Base-by-base conservation (phyloP, 805 yeast species). In the Nakazawaea anatomiae region DNA sequence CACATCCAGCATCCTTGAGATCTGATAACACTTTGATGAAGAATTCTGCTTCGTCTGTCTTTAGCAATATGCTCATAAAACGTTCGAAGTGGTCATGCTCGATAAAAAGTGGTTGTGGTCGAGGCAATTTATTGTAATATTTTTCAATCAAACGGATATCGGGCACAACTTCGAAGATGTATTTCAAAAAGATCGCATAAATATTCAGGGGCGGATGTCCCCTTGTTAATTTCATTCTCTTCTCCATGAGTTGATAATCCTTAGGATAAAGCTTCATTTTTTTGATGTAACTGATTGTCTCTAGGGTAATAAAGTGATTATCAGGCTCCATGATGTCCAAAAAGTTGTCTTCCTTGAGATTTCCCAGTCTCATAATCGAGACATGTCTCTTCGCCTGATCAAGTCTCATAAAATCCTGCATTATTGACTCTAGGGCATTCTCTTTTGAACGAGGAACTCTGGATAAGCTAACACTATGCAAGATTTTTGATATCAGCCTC, bases 101-200 rank as follows among this genome's bases (percentile, higher is more conserved):
- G 36, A 50, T 50, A 38, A 45, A 45, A 29, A 41, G 36, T 14
- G 52, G 52, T 12, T 12, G 49, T 9, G 52, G 52, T 11, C 11
- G n/a, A 7, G 52, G 52, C 10, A 50, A 38, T 2, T 12, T 2
- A n/a, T 41, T 7, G 27, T 50, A 50, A 28, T 44, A 46, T 31
- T 44, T 32, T 30, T 41, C 42, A 12, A 50, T 35, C 27, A 45
- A 30, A 5, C 32, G 6, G 9, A 42, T 14, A 27, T 50, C 49
- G n/a, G 49, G 49, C 7, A 5, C 25, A 27, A 6, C 18, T 14
- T 45, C 46, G 29, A 41, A 41, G 7, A 50, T n/a, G 28, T 50
- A 46, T 27, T 46, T 46, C 12, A 50, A 30, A 41, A 50, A 50
- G 1, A 45, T 39, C 11, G 48, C 38, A 41, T 50, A 50, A 14